Evolutionary conservation across 2,329 filamentous ascomycete species (phyloP).

Genomic region (Epichloe elymi): DNA sequence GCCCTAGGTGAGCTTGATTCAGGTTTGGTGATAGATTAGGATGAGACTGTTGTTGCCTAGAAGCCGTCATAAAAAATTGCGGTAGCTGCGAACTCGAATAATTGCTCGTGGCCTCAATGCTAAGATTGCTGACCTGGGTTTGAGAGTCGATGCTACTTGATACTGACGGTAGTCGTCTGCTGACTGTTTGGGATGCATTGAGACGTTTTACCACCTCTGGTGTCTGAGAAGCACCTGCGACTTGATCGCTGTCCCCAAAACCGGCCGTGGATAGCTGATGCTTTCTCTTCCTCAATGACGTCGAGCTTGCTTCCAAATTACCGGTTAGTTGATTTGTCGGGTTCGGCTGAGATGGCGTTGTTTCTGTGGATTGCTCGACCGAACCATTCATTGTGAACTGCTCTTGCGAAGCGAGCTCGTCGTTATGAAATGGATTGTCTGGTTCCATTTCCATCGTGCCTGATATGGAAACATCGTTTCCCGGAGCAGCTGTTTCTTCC

Average conservation of each 20-base stretch:
- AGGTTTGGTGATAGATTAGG: background rate
- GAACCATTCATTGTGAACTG: background rate
- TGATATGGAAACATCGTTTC: background rate
- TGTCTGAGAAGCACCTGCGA: background rate
- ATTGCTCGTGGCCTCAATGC: background rate
- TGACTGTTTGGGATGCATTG: background rate
- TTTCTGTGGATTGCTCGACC: background rate
- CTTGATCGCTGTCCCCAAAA: background rate
- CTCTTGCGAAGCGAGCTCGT: background rate
- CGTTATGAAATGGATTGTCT: background rate
- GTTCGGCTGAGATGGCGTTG: background rate
- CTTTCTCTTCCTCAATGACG: slow-evolving; percentile 3
- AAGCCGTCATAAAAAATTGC: slow-evolving; percentile 1
- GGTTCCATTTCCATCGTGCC: background rate
- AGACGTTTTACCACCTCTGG: slow-evolving; percentile 1
- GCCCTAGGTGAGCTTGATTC: background rate
- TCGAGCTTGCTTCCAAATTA: background rate
- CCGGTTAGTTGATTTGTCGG: background rate
- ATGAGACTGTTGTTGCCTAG: slow-evolving; percentile 1
- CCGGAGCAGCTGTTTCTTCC: background rate
- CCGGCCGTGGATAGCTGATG: background rate
- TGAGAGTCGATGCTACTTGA: background rate
- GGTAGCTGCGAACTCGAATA: background rate
- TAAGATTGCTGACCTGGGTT: background rate
- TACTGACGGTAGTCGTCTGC: background rate